phyloP scores from a whole-genome alignment of 2,329 filamentous ascomycete species.

The Aspergillus sp. region DNA sequence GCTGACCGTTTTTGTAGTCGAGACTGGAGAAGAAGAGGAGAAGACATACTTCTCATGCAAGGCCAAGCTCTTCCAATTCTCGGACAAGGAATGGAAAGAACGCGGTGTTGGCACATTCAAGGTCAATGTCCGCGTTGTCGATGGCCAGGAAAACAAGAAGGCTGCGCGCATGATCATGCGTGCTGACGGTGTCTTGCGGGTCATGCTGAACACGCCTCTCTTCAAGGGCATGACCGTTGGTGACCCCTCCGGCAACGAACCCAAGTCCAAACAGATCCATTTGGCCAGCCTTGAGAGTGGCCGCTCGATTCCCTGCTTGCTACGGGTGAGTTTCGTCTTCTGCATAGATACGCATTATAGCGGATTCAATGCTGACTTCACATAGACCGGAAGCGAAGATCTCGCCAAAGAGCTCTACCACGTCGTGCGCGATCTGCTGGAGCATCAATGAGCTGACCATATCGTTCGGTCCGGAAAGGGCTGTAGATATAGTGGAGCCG shows the following conservation, averaged over 20 bases:
- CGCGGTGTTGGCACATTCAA: conserved; percentile 81
- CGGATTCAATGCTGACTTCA: neutral
- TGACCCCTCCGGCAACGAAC: conserved; percentile 60
- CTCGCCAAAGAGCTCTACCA: conserved; percentile 48
- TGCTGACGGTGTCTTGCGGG: conserved; percentile 81
- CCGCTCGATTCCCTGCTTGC: conserved; percentile 51
- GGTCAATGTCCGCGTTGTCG: conserved; percentile 68
- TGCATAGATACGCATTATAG: neutral
- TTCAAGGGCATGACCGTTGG: conserved; percentile 77
- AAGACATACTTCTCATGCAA: conserved; percentile 71
- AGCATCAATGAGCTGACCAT: conserved; percentile 13
- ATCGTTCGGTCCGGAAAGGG: neutral
- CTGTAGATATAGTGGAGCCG: neutral
- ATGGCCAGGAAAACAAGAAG: conserved; percentile 53
- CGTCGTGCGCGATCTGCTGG: conserved; percentile 39
- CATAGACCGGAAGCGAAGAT: conserved; percentile 43
- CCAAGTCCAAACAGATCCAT: conserved; percentile 67
- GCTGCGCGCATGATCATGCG: conserved; percentile 80
- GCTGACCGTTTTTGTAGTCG: conserved; percentile 51
- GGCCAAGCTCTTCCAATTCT: conserved; percentile 81
- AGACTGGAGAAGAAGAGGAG: conserved; percentile 86
- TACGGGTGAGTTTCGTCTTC: conserved; percentile 50
- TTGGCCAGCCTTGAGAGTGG: conserved; percentile 60
- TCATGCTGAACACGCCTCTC: conserved; percentile 82
- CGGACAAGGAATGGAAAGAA: conserved; percentile 80